Evolutionary conservation across 257 asterid genomes (phyloP).

Genomic region (Linderniella brevidens): DNA sequence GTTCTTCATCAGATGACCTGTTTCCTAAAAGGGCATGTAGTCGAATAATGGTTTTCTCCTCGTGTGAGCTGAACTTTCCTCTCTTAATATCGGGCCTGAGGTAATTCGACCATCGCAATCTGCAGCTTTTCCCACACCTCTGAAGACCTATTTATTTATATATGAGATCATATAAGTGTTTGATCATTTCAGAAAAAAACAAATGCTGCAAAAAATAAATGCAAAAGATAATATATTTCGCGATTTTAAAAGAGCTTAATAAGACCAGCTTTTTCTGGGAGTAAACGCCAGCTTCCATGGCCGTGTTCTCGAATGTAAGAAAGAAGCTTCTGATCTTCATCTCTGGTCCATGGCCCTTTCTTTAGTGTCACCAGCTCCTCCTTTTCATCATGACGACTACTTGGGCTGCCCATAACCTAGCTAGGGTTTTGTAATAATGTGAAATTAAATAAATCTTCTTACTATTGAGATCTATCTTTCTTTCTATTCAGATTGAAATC

Average conservation of each 20-base stretch:
- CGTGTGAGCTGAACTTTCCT: constrained; percentile 38
- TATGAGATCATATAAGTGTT: not conserved
- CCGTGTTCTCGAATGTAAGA: constrained; percentile 28
- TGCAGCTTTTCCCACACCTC: constrained; percentile 50
- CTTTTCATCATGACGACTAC: no score
- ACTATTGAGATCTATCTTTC: no score
- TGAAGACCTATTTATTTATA: constrained; percentile 18
- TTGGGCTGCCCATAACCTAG: no score
- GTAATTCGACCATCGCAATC: constrained; percentile 44
- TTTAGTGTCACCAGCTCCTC: constrained; percentile 15
- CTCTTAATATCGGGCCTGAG: constrained; percentile 36
- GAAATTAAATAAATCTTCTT: no score
- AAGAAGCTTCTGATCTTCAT: constrained; percentile 38
- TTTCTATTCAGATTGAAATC: no score
- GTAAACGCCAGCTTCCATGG: constrained; percentile 44
- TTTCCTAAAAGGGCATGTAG: constrained; percentile 53
- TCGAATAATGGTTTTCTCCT: constrained; percentile 39
- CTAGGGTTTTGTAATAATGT: no score
- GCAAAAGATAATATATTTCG: not conserved
- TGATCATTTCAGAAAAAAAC: not conserved
- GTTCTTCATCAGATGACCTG: constrained; percentile 14
- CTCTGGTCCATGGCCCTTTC: constrained; percentile 54
- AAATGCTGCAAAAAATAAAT: not conserved
- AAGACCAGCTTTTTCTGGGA: constrained; percentile 37
- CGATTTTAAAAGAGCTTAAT: not conserved